Percentiles rank a stretch among this genome's conserved stretches.
Evolutionary conservation across 495 filamentous ascomycete genomes (phyloP).

Genomic region (Penicillium angulare): DNA sequence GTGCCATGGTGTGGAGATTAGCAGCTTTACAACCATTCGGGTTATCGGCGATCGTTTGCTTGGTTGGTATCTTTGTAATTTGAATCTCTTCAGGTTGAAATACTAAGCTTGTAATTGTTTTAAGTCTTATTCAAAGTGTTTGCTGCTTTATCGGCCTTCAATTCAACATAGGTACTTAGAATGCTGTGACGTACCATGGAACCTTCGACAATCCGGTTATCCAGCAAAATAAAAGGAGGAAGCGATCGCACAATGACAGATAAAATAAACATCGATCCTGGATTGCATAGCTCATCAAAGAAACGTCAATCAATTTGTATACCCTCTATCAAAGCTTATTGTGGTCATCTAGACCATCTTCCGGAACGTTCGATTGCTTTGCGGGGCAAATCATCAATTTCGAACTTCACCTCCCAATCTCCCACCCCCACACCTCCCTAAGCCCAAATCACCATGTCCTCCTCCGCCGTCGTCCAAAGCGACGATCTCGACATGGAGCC

Average conservation of each 20-base stretch:
- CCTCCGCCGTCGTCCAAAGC: constrained; percentile 58
- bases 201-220: no score
- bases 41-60: background rate
- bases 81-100: background rate
- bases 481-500: constrained; percentile 86
- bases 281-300: background rate
- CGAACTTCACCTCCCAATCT: constrained; percentile 15
- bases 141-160: no score
- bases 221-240: no score
- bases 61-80: background rate
- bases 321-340: background rate
- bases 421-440: constrained; percentile 1
- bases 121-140: no score
- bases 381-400: constrained; percentile 33
- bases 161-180: no score
- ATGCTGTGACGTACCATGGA: no score
- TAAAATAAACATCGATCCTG: no score
- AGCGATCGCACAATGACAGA: no score
- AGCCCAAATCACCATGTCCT: constrained; percentile 48
- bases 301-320: background rate
- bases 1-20: constrained; percentile 28
- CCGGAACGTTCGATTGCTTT: constrained; percentile 37
- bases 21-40: background rate
- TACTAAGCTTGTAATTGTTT: no score
- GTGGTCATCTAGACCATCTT: constrained; percentile 15